Conservation (phyloP, 2,329 filamentous ascomycete species). For the Pyricularia pennisetigena region DNA sequence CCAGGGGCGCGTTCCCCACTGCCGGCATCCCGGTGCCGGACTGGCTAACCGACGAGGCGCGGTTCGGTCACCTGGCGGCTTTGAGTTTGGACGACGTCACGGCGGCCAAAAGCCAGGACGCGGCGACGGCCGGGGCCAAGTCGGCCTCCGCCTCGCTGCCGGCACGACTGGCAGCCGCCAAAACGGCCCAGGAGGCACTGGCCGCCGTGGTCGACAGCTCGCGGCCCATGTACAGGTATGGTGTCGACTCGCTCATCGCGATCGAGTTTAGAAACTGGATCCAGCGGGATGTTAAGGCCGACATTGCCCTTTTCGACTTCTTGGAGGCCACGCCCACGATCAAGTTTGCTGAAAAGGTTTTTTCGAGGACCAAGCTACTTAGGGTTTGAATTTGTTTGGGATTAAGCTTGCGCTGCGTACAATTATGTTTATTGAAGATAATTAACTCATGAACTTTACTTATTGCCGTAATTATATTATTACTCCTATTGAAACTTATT, state of each 20-base stretch:
- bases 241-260: constrained; percentile 31
- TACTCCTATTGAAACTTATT: no score
- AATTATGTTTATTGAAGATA: no score
- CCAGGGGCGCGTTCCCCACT: constrained; percentile 5
- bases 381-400: no score
- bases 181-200: constrained; percentile 16
- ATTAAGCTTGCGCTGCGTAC: no score
- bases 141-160: constrained; percentile 6
- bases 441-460: no score
- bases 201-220: constrained; percentile 29
- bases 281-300: background rate
- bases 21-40: constrained; percentile 7
- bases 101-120: no score
- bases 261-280: constrained; percentile 27
- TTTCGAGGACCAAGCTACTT: background rate
- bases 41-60: constrained; percentile 7
- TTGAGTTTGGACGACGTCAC: constrained; percentile 3
- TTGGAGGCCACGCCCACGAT: background rate
- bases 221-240: constrained; percentile 13
- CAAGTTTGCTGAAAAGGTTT: background rate
- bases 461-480: no score
- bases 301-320: background rate
- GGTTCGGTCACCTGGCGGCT: constrained; percentile 1
- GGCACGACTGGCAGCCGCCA: constrained; percentile 1
- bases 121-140: constrained; percentile 1